Conservation (phyloP, 768 basidiomycete genomes). For the Trametes coccinea region DNA sequence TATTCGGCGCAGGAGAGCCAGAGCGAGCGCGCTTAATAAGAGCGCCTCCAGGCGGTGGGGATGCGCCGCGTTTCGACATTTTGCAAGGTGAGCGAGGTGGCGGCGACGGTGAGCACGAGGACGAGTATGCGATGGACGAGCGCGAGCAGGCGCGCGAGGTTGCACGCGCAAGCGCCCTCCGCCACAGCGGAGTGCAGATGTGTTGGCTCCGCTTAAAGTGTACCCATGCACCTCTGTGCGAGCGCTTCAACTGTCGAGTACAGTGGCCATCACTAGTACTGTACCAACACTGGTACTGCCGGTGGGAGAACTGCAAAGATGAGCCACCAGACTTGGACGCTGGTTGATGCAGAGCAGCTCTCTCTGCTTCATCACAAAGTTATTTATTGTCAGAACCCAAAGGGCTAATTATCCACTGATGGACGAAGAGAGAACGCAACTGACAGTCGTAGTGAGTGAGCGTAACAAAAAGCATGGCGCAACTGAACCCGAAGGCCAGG, state of each 20-base stretch:
- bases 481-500: slow-evolving; percentile 9
- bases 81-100: background rate
- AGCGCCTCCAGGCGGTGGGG: slow-evolving; percentile 53
- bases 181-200: background rate
- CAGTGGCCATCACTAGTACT: no score
- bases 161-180: background rate
- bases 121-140: slow-evolving; percentile 2
- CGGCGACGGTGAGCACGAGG: slow-evolving; percentile 4
- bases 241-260: no score
- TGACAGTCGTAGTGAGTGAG: background rate
- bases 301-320: no score
- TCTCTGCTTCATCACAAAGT: no score
- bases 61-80: slow-evolving; percentile 75
- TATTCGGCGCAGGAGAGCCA: slow-evolving; percentile 50
- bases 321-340: no score
- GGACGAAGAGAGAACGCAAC: no score
- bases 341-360: no score
- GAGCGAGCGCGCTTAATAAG: slow-evolving; percentile 65
- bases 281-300: no score
- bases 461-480: background rate
- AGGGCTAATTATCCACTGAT: no score
- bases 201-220: no score
- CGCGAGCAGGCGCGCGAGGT: slow-evolving; percentile 10
- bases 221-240: no score
- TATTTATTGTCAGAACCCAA: no score